Evolutionary conservation across 768 basidiomycete species (phyloP), one percentile per base, ranked within the genome.

Genomic region (Phanerochaete carnosa): DNA sequence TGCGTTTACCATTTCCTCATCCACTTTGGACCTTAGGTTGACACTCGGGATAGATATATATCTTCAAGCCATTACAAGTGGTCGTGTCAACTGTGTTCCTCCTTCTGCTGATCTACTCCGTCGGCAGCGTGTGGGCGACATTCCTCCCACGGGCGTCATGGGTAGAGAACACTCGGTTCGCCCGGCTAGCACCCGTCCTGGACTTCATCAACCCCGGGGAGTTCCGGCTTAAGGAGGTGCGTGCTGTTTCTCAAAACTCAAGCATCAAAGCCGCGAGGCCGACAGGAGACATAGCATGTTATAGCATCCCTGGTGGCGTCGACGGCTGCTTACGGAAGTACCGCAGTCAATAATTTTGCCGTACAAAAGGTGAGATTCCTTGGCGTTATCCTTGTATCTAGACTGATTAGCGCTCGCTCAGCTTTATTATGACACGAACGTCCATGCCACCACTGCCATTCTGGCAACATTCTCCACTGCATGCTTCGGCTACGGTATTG

Each of bases 401-500:
- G 37, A 35, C 46, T 47, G 46, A 35, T 47, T 29, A 43, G 13
- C 29, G n/a, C 46, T 22, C 43, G 3, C 16, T 19, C 55, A 85
- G 83, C 77, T 87, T 1, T 87, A 82, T 67, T 88, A 87, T 66
- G 74, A 83, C 61, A 83, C 82, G 3, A 72, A 83, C 33, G 81
- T 86, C 2, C 74, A 76, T 47, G 80, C 83, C 0, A 75, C 79
- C 0, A 84, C 83, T 2, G 84, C 84, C 7, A 73, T 86, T 30
- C 77, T 88, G 9, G 82, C 83, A 0, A 86, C 84, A 0, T 86
- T 86, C 70, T 86, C 84, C 1, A 85, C 85, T 0, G 83, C 82
- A 3, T 83, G 83, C 67, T 86, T 87, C 69, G 84, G 83, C 19
- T 86, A 85, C 63, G 85, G 84, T 2, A 70, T 88, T 6, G 83